Percentiles rank a stretch among this genome's conserved stretches.
These are phyloP conservation scores for Solanum sejunctum DNA, from an alignment of 257 asterid species.

Conservation along the genomic window DNA sequence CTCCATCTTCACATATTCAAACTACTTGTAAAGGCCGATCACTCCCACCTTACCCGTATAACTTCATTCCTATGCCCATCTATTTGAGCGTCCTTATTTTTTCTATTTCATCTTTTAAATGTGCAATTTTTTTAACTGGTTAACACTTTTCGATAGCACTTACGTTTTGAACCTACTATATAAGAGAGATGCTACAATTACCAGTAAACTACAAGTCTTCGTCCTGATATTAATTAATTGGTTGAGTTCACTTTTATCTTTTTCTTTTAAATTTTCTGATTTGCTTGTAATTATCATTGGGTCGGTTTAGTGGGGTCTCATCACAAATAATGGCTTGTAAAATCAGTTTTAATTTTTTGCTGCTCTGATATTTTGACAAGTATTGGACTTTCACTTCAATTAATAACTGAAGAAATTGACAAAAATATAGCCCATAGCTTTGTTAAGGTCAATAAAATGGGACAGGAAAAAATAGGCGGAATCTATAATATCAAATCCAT, in stretches of 20 bases:
- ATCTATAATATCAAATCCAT: not conserved
- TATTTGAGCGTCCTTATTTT: no score
- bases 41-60: no score
- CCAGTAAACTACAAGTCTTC: no score
- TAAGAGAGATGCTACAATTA: no score
- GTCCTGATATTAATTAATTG: no score
- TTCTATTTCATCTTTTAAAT: no score
- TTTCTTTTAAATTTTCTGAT: not conserved
- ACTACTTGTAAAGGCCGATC: no score
- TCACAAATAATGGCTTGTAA: not conserved
- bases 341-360: not conserved
- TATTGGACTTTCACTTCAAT: not conserved
- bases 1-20: no score
- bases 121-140: no score
- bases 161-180: no score
- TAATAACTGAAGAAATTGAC: not conserved
- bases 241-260: not conserved
- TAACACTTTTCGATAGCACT: no score
- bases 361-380: not conserved
- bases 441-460: not conserved
- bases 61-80: no score
- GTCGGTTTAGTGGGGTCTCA: not conserved
- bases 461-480: not conserved
- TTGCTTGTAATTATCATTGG: not conserved
- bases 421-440: not conserved